Base-by-base conservation (phyloP, 768 basidiomycete species). In the Mycena crocata region DNA sequence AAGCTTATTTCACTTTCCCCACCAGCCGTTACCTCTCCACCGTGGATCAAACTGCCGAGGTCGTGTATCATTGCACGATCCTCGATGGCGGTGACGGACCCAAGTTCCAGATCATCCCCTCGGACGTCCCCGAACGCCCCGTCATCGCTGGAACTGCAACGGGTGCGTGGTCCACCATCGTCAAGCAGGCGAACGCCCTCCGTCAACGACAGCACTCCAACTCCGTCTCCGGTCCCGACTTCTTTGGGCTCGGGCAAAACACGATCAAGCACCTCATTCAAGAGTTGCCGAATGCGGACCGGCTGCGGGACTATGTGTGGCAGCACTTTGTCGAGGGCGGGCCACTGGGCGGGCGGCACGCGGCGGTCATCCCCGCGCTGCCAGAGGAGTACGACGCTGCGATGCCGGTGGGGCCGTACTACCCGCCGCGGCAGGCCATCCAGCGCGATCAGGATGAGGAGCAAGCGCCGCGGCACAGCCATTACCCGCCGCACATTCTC, bases 181-280 rank as follows among this genome's bases (percentile, higher is more conserved):
- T 95, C 55, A 90, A 89, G 73, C 88, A 92, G 55, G 93, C 94
- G 1, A 95, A 94, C 73, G 85, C 86, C 45, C 89, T 95, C 66
- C 88, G 93, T 52, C 90, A 92, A 74, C 85, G 93, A 17, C 90
- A 93, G 68, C 93, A 94, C 73, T 92, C 90, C 46, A 94, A 94
- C 76, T 93, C 91, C 7, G 92, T 95, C 17, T 95, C 93, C 3
- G 93, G 93, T 0, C 93, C 93, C 17, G 93, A 95, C 78, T 94
- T 94, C 77, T 95, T 93, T 73, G 94, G 94, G 12, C 82, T 95
- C 19, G 91, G 91, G 4, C 91, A 94, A 77, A 94, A 94, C 74
- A 91, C 92, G 5, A 94, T 95, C 82, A 95, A 94, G 80, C 92
- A 93, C 73, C 85, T 95, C 39, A 93, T 95, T n/a, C 93, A 95